Base-by-base conservation (phyloP, 306 rosid species). In the Lathyrus tuberosus region DNA sequence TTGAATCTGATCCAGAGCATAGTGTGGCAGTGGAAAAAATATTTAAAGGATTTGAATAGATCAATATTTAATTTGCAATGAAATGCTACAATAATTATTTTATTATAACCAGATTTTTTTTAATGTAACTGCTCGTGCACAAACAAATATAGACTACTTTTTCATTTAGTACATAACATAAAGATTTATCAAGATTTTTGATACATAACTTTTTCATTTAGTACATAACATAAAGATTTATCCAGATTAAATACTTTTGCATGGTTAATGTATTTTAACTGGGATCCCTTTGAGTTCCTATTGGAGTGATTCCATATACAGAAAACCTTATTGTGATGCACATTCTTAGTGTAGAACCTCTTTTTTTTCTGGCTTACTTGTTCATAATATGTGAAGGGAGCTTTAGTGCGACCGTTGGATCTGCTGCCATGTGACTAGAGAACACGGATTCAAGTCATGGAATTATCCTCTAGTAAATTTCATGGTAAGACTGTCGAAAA, bases 1-100 rank as follows among this genome's bases (percentile, higher is more conserved):
- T 58, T 26, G 62, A 67, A 56, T 44, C 51, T 44, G 69, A 65
- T 51, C 46, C 30, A 75, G 57, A 58, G 71, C 35, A 20, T 37
- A 74, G 53, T 62, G 70, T 37, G 46, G 24, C 42, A 79, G 56
- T 28, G 11, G 20, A 28, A 3, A 13, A 5, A 12, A 5, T 28
- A 11, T 6, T 11, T 10, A 6, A 28, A 13, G 18, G 49, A 37
- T 67, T 46, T 35, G 60, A 62, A 17, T 18, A 15, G 58, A 42
- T 4, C 8, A 64, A 37, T 35, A n/a, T 16, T 43, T 15, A 51
- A 53, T 62, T 33, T 57, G 44, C 41, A 58, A 14, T 9, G 66
- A 75, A 40, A 68, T 8, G 28, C 53, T 71, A 48, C 11, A 43
- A 65, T 12, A 15, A 15, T 13, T 40, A 49, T 48, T 53, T 43